Base-by-base conservation (phyloP, 345 rosid species). In the Brassica cretica region DNA sequence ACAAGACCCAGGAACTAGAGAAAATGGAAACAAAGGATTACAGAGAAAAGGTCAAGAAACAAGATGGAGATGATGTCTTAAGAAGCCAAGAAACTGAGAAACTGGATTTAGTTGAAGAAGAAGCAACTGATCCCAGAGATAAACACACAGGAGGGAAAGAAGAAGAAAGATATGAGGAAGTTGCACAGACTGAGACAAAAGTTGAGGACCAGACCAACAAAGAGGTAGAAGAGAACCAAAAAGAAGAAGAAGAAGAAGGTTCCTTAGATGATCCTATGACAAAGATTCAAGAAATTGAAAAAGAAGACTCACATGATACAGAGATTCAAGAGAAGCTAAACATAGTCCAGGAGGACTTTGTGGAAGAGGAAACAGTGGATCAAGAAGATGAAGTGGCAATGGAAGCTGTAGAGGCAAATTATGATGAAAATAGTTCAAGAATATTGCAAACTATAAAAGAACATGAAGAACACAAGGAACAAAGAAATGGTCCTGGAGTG, bases 101-200 rank as follows among this genome's bases (percentile, higher is more conserved):
- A 5, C 11, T 63, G 27, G 71, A 33, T 74, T 65, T 65, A 56
- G 25, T 56, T 37, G 41, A 63, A 64, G 68, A 53, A 5, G 35
- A 72, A 78, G 27, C 37, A 66, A 44, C 24, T 41, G 72, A 1
- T 19, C 76, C 8, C 6, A 72, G n/a, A 66, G 39, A 71, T 71
- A 30, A 71, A 51, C 60, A 19, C 30, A 75, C 4, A 30, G 72
- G 14, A 65, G 29, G 3, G 59, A 19, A 16, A 21, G 51, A 35
- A 68, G 79, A 68, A 76, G 74, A 60, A 60, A 44, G 16, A 29
- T 18, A 18, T 58, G 44, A 70, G n/a, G 25, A 63, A 76, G 56
- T 51, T 63, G 2, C 44, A 70, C 2, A 51, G 41, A 4, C 64
- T 33, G 33, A 11, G 58, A 77, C 11, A 70, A 24, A 53, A 37